phyloP scores from a whole-genome alignment of 2,329 filamentous ascomycete genomes.

The Botrytis paeoniae region DNA sequence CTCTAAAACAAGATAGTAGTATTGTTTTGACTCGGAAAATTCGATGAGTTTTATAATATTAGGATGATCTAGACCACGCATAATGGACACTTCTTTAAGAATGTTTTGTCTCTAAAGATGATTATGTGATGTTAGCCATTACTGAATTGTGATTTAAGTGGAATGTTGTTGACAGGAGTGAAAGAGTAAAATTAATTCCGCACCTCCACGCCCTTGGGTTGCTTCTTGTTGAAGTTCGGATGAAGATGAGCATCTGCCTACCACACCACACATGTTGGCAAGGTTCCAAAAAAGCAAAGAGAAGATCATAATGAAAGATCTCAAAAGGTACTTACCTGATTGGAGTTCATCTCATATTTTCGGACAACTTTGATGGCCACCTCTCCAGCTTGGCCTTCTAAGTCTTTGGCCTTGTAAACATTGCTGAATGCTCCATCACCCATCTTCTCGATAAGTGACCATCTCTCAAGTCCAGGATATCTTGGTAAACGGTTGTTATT shows the following conservation, averaged over 20 bases:
- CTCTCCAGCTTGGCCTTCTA: conserved; percentile 66
- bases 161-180: conserved; percentile 19
- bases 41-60: conserved; percentile 94
- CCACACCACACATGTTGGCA: conserved; percentile 53
- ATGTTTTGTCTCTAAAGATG: conserved; percentile 81
- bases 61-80: conserved; percentile 93
- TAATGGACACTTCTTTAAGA: conserved; percentile 97
- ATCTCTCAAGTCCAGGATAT: conserved; percentile 83
- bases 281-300: conserved; percentile 36
- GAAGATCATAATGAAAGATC: conserved; percentile 35
- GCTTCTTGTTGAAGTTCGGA: conserved; percentile 94
- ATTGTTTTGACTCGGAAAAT: conserved; percentile 89
- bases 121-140: conserved; percentile 21
- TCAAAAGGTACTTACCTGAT: conserved; percentile 73
- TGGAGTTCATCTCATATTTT: conserved; percentile 98
- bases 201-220: conserved; percentile 97
- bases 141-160: background rate
- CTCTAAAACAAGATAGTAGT: conserved; percentile 97
- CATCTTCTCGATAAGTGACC: conserved; percentile 92
- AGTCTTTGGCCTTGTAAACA: conserved; percentile 85
- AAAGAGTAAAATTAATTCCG: conserved; percentile 46
- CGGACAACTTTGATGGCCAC: conserved; percentile 98
- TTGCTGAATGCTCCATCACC: conserved; percentile 98
- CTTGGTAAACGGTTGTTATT: conserved; percentile 79
- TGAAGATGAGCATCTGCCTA: conserved; percentile 92